These are phyloP conservation scores for Cordyceps tenuipes DNA, from an alignment of 2,329 filamentous ascomycete species.

Conservation along the genomic window DNA sequence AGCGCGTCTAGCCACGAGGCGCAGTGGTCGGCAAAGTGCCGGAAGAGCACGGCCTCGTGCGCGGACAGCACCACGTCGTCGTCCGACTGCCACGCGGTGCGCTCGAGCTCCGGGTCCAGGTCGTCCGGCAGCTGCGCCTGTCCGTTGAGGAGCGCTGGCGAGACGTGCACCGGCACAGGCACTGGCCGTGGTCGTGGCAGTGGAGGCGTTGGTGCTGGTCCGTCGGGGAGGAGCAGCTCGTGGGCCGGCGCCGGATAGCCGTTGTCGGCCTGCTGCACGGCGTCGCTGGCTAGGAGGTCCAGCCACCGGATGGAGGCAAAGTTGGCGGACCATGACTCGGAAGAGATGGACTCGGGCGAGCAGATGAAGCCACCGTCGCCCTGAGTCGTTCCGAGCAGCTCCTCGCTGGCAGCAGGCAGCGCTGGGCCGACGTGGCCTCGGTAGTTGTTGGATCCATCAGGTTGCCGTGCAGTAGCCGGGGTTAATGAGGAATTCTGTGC, in stretches of 20 bases:
- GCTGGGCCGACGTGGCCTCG: neutral
- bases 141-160: constrained; percentile 6
- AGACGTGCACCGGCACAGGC: constrained; percentile 6
- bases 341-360: constrained; percentile 13
- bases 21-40: constrained; percentile 22
- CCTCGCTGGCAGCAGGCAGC: neutral
- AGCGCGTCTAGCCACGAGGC: constrained; percentile 13
- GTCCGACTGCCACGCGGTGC: constrained; percentile 20
- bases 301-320: constrained; percentile 17
- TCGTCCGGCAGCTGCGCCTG: constrained; percentile 6
- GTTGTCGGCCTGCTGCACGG: constrained; percentile 23
- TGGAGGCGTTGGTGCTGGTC: neutral
- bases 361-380: neutral
- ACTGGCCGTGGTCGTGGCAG: neutral
- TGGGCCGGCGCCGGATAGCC: constrained; percentile 20
- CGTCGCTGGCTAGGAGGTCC: constrained; percentile 14
- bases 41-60: constrained; percentile 21
- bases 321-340: constrained; percentile 22
- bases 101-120: constrained; percentile 15
- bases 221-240: constrained; percentile 1
- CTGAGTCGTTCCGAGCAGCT: neutral
- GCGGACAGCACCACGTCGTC: constrained; percentile 17
- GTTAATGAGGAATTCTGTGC: neutral
- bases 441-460: neutral
- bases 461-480: neutral